A percentile compares a stretch with the other conserved stretches of the same genome.
These are phyloP conservation scores for Plectosphaerella cucumerina DNA, from an alignment of 2,329 filamentous ascomycete species.

Conservation along the genomic window DNA sequence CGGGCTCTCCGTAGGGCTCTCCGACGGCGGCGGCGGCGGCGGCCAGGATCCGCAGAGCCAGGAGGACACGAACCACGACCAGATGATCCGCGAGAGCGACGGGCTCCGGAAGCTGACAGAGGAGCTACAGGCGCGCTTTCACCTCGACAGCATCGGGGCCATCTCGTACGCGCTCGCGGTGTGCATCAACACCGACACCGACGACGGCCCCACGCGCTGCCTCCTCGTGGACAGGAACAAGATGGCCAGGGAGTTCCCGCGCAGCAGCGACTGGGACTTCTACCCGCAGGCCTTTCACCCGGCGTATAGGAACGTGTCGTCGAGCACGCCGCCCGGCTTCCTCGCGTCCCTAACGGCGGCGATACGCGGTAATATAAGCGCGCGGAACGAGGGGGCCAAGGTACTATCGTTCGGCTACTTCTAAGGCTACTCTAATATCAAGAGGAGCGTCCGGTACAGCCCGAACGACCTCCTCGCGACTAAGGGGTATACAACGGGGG, in stretches of 20 bases:
- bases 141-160: background rate
- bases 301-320: constrained; percentile 4
- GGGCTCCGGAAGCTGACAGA: background rate
- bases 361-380: constrained; percentile 2
- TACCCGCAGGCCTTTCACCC: constrained; percentile 4
- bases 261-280: constrained; percentile 3
- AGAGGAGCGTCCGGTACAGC: constrained; percentile 7
- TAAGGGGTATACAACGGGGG: constrained; percentile 5
- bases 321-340: background rate
- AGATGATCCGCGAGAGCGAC: background rate
- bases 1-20: constrained; percentile 11
- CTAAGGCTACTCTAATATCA: constrained; percentile 10
- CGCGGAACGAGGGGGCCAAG: constrained; percentile 6
- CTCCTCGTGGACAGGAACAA: constrained; percentile 3
- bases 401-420: constrained; percentile 9
- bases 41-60: background rate
- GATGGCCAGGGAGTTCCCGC: background rate
- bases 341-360: background rate
- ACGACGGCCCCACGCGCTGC: background rate
- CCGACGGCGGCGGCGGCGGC: too few species aligned
- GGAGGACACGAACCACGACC: background rate
- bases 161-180: background rate
- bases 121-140: background rate
- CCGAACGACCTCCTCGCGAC: constrained; percentile 1
- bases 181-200: background rate